These are phyloP conservation scores for Linnemannia elongata DNA, from an alignment of 192 early-diverging fungal genomes.

Conservation along the genomic window DNA sequence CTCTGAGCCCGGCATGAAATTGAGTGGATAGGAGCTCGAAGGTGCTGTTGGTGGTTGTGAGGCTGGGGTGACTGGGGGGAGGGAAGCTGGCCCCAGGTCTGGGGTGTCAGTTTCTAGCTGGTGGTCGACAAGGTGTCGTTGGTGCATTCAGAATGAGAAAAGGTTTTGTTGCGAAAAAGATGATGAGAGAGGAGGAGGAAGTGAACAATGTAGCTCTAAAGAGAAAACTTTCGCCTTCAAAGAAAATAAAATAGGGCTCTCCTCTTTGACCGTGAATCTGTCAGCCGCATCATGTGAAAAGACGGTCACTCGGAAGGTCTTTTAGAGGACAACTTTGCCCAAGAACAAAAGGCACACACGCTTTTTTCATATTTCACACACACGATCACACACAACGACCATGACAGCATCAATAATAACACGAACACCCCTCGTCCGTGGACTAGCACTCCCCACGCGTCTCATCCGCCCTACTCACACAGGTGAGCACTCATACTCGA, in stretches of 20 bases:
- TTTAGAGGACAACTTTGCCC: background rate
- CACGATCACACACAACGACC: background rate
- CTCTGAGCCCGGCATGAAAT: background rate
- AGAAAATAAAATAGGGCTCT: background rate
- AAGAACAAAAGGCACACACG: background rate
- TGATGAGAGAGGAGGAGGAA: background rate
- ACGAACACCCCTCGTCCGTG: background rate
- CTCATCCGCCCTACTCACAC: background rate
- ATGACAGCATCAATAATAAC: background rate
- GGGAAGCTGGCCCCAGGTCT: background rate
- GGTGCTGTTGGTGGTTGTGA: background rate
- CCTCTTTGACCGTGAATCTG: background rate
- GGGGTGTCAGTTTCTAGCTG: slow-evolving; percentile 1
- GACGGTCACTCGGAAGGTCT: background rate
- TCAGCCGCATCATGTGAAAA: slow-evolving; percentile 4
- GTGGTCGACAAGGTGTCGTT: slow-evolving; percentile 19
- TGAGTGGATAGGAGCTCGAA: background rate
- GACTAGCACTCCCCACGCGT: background rate
- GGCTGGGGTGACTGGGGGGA: background rate
- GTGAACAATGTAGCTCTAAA: background rate
- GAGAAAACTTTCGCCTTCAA: background rate
- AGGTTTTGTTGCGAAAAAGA: background rate
- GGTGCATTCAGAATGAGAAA: background rate
- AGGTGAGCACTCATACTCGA: background rate
- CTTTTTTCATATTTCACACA: background rate